These are phyloP conservation scores for Magnusiomyces clavatus DNA, from an alignment of 1,139 yeast species.

Conservation along the genomic window DNA sequence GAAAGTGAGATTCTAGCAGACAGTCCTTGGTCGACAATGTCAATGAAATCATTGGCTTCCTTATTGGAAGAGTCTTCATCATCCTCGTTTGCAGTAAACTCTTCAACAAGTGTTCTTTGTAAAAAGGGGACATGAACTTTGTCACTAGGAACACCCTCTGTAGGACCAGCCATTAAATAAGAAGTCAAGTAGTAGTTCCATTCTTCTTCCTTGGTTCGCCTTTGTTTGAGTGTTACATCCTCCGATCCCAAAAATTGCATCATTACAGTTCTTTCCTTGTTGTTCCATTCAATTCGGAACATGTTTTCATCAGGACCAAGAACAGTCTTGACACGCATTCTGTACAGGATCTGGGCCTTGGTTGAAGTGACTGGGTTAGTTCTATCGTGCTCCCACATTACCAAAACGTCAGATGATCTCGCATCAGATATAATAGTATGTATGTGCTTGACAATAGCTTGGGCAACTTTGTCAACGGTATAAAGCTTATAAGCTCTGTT, in stretches of 20 bases:
- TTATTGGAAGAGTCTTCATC: slow-evolving; percentile 19
- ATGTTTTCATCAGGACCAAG: slow-evolving; percentile 83
- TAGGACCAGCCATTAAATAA: slow-evolving; percentile 89
- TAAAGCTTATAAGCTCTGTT: slow-evolving; percentile 88
- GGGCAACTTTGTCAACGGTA: slow-evolving; percentile 89
- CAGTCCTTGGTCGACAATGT: slow-evolving; percentile 56
- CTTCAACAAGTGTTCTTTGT: slow-evolving; percentile 37
- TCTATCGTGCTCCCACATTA: slow-evolving; percentile 77
- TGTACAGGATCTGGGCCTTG: slow-evolving; percentile 80
- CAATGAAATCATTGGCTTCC: slow-evolving; percentile 16
- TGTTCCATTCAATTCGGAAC: slow-evolving; percentile 77
- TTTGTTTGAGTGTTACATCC: slow-evolving; percentile 77
- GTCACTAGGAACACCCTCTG: slow-evolving; percentile 92
- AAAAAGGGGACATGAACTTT: slow-evolving; percentile 67
- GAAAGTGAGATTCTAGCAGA: slow-evolving; percentile 74
- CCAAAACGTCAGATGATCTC: slow-evolving; percentile 75
- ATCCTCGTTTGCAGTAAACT: slow-evolving; percentile 8
- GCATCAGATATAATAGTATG: slow-evolving; percentile 71
- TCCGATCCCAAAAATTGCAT: slow-evolving; percentile 83
- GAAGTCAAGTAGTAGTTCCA: slow-evolving; percentile 94
- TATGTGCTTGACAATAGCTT: slow-evolving; percentile 82
- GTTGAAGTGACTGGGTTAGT: slow-evolving; percentile 48
- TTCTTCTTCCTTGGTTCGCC: slow-evolving; percentile 63
- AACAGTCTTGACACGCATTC: slow-evolving; percentile 77
- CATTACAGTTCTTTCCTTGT: slow-evolving; percentile 44